phyloP scores from a whole-genome alignment of 2,329 filamentous ascomycete species.

The Colletotrichum sublineola region DNA sequence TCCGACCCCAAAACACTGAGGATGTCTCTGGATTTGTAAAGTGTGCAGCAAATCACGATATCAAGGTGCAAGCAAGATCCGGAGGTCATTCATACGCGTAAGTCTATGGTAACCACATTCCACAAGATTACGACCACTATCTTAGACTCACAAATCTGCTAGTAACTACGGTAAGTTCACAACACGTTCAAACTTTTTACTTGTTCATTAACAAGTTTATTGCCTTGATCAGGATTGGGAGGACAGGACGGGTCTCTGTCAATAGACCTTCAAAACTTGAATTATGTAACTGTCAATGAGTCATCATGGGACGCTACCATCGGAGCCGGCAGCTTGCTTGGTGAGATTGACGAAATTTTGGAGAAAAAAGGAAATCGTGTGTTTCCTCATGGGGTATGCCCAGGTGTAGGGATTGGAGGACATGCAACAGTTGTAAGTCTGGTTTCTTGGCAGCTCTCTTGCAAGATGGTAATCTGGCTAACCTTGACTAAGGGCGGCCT shows the following conservation, averaged over 20 bases:
- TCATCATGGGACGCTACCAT: neutral
- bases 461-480: neutral
- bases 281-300: neutral
- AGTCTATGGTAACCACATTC: too few relatives aligned
- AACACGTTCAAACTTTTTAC: accelerated
- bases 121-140: too few relatives aligned
- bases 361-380: neutral
- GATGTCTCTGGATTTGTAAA: neutral
- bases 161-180: neutral
- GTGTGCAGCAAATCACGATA: neutral
- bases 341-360: neutral
- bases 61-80: neutral
- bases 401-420: neutral
- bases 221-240: neutral
- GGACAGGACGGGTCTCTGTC: neutral
- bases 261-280: neutral
- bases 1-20: neutral
- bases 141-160: neutral
- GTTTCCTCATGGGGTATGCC: neutral
- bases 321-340: neutral
- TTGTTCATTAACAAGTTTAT: neutral
- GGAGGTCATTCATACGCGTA: neutral
- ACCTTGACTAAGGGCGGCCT: neutral
- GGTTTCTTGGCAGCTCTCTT: neutral
- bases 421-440: neutral